Evolutionary conservation across 352 stramenopile species (phyloP), one percentile per base, ranked within the genome.

Genomic region (Saprolegnia diclina): DNA sequence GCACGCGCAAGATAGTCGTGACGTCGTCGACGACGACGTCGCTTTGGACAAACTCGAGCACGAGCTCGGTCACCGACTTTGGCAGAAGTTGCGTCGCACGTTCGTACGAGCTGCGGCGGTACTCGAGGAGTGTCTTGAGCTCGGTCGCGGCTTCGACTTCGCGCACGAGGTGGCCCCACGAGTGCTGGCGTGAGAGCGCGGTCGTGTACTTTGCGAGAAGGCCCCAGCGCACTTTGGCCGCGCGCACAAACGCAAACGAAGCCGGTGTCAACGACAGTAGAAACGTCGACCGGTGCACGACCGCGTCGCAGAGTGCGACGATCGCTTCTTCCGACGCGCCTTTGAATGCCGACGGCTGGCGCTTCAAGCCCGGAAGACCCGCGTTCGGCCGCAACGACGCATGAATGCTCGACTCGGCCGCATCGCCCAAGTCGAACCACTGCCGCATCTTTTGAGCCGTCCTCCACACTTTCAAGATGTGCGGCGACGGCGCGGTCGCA

Each of bases 371-470:
- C 18, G 42, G 42, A 14, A 48, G 11, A 1, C 13, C 42, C 42
- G 18, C 37, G 72, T 72, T 1, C 74, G 79, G 19, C 70, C 68
- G 6, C 72, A 77, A 50, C 72, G 71, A 52, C 50, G 77, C 42
- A 37, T 82, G 78, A 18, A 55, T 22, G 13, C 37, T 66, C 21
- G 56, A 32, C 13, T 64, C 56, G 16, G 40, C 35, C n/a, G 85
- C 85, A 56, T 93, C 85, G 1, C 85, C 85, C 0, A 92, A 64
- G 65, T 92, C 82, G 64, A 93, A 93, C 85, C 85, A 93, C 35
- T 91, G 81, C 7, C 85, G 76, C 83, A 93, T 93, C 52, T 93
- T 93, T 42, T 93, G 85, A 1, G 85, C 85, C 57, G 90, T 92
- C 46, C 88, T 90, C 85, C 83, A 92, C 2, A 78, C 81, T 22